Conservation (phyloP, 371 early-diverging fungal species). For the Lichtheimia ramosa region DNA sequence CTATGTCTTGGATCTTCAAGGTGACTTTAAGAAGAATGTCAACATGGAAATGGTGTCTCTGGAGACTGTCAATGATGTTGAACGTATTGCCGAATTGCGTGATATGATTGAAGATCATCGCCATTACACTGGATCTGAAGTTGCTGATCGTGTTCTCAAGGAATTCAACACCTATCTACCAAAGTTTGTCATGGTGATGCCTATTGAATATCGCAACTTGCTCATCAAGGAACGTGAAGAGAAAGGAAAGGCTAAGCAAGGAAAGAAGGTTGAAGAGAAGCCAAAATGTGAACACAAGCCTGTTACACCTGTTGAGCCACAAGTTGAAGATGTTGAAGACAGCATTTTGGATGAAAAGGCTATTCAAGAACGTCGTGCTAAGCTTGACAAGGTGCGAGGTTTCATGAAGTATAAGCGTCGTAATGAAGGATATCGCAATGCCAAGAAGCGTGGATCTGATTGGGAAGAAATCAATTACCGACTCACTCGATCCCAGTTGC, state of each 20-base stretch:
- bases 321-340: conserved; percentile 90
- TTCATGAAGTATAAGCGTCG: conserved; percentile 93
- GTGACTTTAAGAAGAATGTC: conserved; percentile 65
- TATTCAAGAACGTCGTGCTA: conserved; percentile 63
- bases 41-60: conserved; percentile 92
- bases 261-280: conserved; percentile 25
- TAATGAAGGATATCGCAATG: conserved; percentile 84
- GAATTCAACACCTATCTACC: conserved; percentile 72
- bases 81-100: conserved; percentile 77
- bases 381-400: conserved; percentile 82
- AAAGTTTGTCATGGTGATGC: conserved; percentile 92
- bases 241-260: conserved; percentile 22
- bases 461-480: conserved; percentile 94
- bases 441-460: conserved; percentile 79
- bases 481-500: conserved; percentile 74
- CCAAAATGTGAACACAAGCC: conserved; percentile 7
- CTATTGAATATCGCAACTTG: conserved; percentile 86
- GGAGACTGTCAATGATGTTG: conserved; percentile 73
- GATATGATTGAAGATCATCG: conserved; percentile 81
- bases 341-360: conserved; percentile 73
- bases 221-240: conserved; percentile 61
- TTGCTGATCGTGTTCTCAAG: conserved; percentile 75
- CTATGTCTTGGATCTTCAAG: conserved; percentile 72
- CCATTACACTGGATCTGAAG: conserved; percentile 78
- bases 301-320: conserved; percentile 37